Base-by-base conservation (phyloP, 306 rosid species). In the Purshia tridentata region DNA sequence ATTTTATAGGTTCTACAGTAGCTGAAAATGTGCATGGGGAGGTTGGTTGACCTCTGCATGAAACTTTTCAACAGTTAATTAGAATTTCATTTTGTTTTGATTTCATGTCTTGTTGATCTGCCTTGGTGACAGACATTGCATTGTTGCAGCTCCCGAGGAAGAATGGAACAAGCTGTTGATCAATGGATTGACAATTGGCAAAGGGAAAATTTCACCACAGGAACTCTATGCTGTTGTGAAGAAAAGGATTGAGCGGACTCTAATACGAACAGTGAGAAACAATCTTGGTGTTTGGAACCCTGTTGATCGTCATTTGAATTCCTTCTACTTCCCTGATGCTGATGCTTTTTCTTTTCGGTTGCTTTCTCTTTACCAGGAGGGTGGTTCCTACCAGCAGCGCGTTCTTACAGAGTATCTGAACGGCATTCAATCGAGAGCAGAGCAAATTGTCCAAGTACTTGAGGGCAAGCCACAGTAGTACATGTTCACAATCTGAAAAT, bases 361-460 rank as follows among this genome's bases (percentile, higher is more conserved):
- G 35, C 65, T 64, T 64, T 79, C 51, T 75, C 61, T 82, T 19
- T 58, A 11, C 39, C 65, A 89, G 98, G 97, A 91, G 82, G 97
- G 97, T 68, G 98, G 96, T 76, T 94, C 97, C 69, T 91, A 91
- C 86, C 94, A 85, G 84, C 97, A 94, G 78, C 84, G 95, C 6
- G 79, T 89, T 77, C 91, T 94, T 54, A 77, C 85, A 0, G 92
- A 93, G 82, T 93, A 89, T 80, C 82, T 93, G 74, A 91, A 88
- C 66, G 97, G 96, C 78, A 93, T 93, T 5, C 88, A 91, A 83
- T 81, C 84, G 8, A 84, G 98, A 81, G 81, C 89, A 0, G 84
- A 86, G 74, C 92, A 94, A 64, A 79, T 91, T 79, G 91, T 87
- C 77, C 85, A 65, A 80, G 78, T 81, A 58, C 86, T 94, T 73